Percentiles rank a stretch among this genome's conserved stretches.
Evolutionary conservation across 1,284 basidiomycete species (phyloP).

Genomic region (Cryptococcus deneoformans): DNA sequence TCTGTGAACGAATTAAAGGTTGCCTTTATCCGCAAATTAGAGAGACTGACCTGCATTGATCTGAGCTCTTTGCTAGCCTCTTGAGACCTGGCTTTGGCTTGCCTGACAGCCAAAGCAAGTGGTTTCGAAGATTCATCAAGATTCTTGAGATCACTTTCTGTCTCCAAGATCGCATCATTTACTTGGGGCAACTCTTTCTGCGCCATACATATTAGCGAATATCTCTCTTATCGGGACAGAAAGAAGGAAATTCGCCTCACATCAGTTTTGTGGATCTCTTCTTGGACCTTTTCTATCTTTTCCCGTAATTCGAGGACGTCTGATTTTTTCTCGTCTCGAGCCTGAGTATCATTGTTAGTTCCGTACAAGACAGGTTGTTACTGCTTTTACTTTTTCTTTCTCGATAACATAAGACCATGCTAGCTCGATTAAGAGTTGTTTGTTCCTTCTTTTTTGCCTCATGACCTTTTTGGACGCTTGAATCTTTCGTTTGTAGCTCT

Average conservation of each 20-base stretch:
- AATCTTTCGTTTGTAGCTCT: slow-evolving; percentile 12
- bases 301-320: slow-evolving; percentile 23
- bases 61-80: slow-evolving; percentile 53
- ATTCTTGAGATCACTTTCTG: slow-evolving; percentile 18
- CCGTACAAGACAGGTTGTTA: no score
- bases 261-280: slow-evolving; percentile 10
- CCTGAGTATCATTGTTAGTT: slow-evolving; percentile 5
- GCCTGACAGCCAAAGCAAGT: slow-evolving; percentile 62
- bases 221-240: background rate
- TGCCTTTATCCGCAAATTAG: no score
- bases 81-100: slow-evolving; percentile 61
- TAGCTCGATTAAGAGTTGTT: slow-evolving; percentile 57
- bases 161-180: slow-evolving; percentile 19
- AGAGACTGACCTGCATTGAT: slow-evolving; percentile 3
- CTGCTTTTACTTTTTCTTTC: slow-evolving; percentile 59
- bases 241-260: slow-evolving; percentile 4
- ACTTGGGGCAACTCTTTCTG: slow-evolving; percentile 13
- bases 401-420: slow-evolving; percentile 84
- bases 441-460: slow-evolving; percentile 37
- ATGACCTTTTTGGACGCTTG: slow-evolving; percentile 12
- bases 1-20: background rate
- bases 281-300: slow-evolving; percentile 19
- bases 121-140: slow-evolving; percentile 4
- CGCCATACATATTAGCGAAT: background rate
- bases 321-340: slow-evolving; percentile 5